Conservation (phyloP, 2,329 filamentous ascomycete species). For the Leptodontidium sp. region DNA sequence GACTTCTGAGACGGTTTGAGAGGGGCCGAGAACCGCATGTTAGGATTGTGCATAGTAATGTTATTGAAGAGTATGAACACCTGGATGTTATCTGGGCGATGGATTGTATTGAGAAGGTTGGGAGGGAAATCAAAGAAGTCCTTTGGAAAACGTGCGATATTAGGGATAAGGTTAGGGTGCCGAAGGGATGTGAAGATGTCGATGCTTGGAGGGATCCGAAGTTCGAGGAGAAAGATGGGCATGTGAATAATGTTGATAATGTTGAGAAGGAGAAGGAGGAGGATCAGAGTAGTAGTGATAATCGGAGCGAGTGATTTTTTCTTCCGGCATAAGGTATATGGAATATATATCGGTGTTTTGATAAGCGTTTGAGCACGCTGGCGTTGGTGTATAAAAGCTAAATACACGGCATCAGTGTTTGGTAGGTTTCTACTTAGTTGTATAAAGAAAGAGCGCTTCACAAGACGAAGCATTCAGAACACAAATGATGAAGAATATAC, state of each 20-base stretch:
- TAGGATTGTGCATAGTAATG: slow-evolving; percentile 78
- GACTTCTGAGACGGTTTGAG: slow-evolving; percentile 77
- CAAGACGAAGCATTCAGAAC: background rate
- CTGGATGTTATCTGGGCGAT: slow-evolving; percentile 96
- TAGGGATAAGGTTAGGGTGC: slow-evolving; percentile 40
- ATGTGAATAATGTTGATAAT: slow-evolving; percentile 3
- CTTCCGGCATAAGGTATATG: background rate
- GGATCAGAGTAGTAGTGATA: slow-evolving; percentile 22
- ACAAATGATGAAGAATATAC: too few species aligned
- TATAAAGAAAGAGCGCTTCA: background rate
- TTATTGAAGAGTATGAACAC: slow-evolving; percentile 90
- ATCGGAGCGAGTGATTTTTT: background rate
- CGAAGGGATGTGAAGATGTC: slow-evolving; percentile 44
- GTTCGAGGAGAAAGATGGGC: slow-evolving; percentile 2
- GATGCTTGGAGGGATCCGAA: slow-evolving; percentile 38
- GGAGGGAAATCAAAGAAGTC: slow-evolving; percentile 79
- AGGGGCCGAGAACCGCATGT: slow-evolving; percentile 83
- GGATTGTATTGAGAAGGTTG: slow-evolving; percentile 84
- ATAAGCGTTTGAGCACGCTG: background rate
- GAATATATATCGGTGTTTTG: background rate
- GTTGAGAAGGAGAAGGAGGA: slow-evolving; percentile 9
- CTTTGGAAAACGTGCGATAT: slow-evolving; percentile 77
- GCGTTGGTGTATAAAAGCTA: background rate
- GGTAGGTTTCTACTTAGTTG: background rate
- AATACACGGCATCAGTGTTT: background rate